Evolutionary conservation across 2,329 filamentous ascomycete species (phyloP).

Genomic region (Setomelanomma holmii): DNA sequence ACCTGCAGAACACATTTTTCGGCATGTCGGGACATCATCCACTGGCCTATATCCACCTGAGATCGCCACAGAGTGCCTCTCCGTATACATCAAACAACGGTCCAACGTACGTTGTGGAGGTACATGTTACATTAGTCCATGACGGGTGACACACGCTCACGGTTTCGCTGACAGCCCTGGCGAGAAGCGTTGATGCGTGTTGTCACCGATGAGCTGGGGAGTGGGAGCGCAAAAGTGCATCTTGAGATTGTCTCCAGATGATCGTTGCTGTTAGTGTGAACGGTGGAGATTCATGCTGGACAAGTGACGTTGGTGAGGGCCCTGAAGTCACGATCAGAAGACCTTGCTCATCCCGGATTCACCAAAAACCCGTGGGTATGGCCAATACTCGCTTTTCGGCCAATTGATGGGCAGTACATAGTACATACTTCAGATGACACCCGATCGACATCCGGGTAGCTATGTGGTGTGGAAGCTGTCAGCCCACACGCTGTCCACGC

Average conservation of each 20-base stretch:
- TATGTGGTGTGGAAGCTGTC: background rate
- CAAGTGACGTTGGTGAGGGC: background rate
- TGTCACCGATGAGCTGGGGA: conserved; percentile 3
- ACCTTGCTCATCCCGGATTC: background rate
- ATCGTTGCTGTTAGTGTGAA: background rate
- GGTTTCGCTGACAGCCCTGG: conserved; percentile 6
- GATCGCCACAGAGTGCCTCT: too few relatives aligned
- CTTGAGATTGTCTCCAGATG: background rate
- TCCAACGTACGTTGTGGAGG: conserved; percentile 1
- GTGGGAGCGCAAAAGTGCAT: conserved; percentile 1
- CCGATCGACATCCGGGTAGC: too few relatives aligned
- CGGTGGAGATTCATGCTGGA: background rate
- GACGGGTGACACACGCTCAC: conserved; percentile 1
- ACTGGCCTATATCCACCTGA: background rate
- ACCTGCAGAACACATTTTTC: conserved; percentile 13
- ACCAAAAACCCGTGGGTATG: too few relatives aligned
- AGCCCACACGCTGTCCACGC: background rate
- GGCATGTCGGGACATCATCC: background rate
- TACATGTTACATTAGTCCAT: conserved; percentile 2
- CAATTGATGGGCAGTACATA: too few relatives aligned
- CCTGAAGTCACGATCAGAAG: background rate
- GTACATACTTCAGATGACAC: too few relatives aligned
- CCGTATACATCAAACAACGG: background rate
- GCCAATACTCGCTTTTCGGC: background rate
- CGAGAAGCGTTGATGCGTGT: conserved; percentile 4